Percentiles rank a stretch among this genome's conserved stretches.
Evolutionary conservation across 2,329 filamentous ascomycete species (phyloP).

Genomic region (Alternaria atra): DNA sequence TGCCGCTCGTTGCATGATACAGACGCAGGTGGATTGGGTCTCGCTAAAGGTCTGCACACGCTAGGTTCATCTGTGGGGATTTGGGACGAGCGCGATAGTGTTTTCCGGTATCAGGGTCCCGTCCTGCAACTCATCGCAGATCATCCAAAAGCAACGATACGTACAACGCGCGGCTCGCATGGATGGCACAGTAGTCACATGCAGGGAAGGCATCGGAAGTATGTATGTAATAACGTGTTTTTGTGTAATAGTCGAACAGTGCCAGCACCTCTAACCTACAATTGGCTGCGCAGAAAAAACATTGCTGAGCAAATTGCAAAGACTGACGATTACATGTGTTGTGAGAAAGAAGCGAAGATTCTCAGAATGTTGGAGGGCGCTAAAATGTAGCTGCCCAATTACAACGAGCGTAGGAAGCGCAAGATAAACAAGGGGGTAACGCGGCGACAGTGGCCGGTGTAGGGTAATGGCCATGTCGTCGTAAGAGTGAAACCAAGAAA

Average conservation of each 20-base stretch:
- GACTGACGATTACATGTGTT: conserved; percentile 32
- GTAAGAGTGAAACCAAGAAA: conserved; percentile 34
- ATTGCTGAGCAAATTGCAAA: conserved; percentile 30
- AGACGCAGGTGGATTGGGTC: conserved; percentile 9
- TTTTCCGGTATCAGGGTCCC: conserved; percentile 11
- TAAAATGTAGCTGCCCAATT: conserved; percentile 37
- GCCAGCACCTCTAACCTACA: conserved; percentile 47
- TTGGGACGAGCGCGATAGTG: conserved; percentile 7
- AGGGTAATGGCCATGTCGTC: conserved; percentile 41
- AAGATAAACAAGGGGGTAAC: conserved; percentile 31
- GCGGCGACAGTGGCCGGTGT: conserved; percentile 45
- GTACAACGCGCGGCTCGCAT: conserved; percentile 6
- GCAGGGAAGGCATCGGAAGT: conserved; percentile 8
- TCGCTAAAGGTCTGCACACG: conserved; percentile 24
- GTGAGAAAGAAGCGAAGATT: conserved; percentile 43
- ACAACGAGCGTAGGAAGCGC: conserved; percentile 52
- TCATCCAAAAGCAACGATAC: conserved; percentile 4
- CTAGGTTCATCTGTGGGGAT: conserved; percentile 15
- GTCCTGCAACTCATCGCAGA: conserved; percentile 3
- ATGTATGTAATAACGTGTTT: conserved; percentile 22
- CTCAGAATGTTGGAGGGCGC: conserved; percentile 38
- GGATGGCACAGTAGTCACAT: conserved; percentile 1
- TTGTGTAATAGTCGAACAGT: conserved; percentile 37
- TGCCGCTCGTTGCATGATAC: conserved; percentile 10
- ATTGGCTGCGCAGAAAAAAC: conserved; percentile 22